phyloP scores from a whole-genome alignment of 257 asterid genomes.

The Solanum dulcamara region DNA sequence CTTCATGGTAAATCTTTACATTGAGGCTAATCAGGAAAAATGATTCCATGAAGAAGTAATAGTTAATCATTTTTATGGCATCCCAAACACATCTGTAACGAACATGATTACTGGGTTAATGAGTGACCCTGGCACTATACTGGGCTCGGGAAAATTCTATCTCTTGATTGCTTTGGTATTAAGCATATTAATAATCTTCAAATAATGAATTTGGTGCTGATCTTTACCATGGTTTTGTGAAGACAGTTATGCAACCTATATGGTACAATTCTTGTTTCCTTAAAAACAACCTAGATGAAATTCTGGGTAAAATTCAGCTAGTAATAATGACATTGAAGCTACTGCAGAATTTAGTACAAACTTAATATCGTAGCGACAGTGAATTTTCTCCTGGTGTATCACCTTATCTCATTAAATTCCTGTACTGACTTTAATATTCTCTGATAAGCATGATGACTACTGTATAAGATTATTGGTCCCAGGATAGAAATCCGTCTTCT shows the following conservation, averaged over 20 bases:
- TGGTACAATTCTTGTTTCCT: background rate
- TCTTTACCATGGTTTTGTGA: background rate
- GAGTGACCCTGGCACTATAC: background rate
- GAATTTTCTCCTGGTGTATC: background rate
- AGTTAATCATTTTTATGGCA: background rate
- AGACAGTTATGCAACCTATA: background rate
- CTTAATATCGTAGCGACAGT: background rate
- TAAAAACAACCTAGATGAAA: background rate
- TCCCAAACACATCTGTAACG: background rate
- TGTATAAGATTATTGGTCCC: background rate
- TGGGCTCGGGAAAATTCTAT: background rate
- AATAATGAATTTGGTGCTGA: background rate
- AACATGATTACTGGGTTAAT: background rate
- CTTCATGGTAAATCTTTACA: background rate
- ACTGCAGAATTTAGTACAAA: background rate
- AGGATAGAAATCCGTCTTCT: background rate
- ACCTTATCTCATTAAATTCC: background rate
- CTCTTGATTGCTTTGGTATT: background rate
- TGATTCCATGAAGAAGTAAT: background rate
- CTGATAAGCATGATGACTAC: background rate
- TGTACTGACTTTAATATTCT: background rate
- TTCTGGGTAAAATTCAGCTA: background rate
- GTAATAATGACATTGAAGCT: background rate
- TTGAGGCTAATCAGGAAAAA: background rate
- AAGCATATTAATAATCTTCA: background rate